Percentiles rank a stretch among this genome's conserved stretches.
Evolutionary conservation across 768 basidiomycete species (phyloP).

Genomic region (Amanita phalloides): DNA sequence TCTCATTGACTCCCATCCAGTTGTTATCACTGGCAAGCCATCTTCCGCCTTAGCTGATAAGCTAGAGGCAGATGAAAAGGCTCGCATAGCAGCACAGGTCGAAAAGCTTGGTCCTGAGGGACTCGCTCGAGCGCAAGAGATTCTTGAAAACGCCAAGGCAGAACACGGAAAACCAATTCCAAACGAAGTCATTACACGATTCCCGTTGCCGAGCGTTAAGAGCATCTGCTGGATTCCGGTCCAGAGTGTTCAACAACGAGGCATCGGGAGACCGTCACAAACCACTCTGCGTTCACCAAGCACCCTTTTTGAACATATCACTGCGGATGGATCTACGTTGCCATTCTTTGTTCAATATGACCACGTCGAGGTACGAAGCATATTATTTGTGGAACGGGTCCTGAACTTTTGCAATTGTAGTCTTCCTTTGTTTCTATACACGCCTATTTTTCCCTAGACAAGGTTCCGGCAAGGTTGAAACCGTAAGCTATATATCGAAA

Average conservation of each 20-base stretch:
- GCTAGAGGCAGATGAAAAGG: slow-evolving; percentile 74
- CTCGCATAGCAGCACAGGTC: slow-evolving; percentile 60
- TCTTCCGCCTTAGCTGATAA: slow-evolving; percentile 75
- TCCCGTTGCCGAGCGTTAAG: slow-evolving; percentile 87
- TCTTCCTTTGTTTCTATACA: slow-evolving; percentile 88
- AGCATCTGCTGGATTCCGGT: slow-evolving; percentile 89
- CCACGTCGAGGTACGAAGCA: slow-evolving; percentile 62
- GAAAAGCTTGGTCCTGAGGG: slow-evolving; percentile 70
- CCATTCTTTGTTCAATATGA: slow-evolving; percentile 93
- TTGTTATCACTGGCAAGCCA: slow-evolving; percentile 81
- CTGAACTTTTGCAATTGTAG: slow-evolving; percentile 25
- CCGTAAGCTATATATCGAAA: slow-evolving; percentile 37
- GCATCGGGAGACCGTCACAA: slow-evolving; percentile 29
- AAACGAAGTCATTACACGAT: slow-evolving; percentile 63
- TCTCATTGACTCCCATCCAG: slow-evolving; percentile 58
- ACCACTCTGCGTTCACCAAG: slow-evolving; percentile 18
- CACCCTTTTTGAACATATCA: slow-evolving; percentile 51
- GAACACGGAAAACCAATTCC: slow-evolving; percentile 84
- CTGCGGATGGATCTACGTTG: slow-evolving; percentile 52
- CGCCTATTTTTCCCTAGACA: slow-evolving; percentile 67
- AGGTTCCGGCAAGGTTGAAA: slow-evolving; percentile 63
- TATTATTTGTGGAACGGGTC: slow-evolving; percentile 1
- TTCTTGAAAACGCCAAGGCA: slow-evolving; percentile 72
- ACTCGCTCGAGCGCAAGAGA: slow-evolving; percentile 53
- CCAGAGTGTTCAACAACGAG: slow-evolving; percentile 50